Percentiles rank a stretch among this genome's conserved stretches.
Evolutionary conservation across 495 filamentous ascomycete genomes (phyloP).

Genomic region (Penicillium coffeae): DNA sequence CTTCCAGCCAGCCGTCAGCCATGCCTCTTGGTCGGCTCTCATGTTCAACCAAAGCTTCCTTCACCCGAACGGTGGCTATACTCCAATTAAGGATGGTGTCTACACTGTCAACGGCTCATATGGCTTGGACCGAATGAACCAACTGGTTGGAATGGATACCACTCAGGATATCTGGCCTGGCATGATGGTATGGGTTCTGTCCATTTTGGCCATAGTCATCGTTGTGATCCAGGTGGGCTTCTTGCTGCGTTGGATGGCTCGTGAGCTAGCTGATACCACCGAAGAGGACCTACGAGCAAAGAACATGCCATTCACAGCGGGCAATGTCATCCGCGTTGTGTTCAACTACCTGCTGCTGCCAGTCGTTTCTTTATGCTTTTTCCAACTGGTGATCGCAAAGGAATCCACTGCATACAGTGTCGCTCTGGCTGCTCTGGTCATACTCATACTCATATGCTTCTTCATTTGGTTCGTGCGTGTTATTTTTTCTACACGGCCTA

Average conservation of each 20-base stretch:
- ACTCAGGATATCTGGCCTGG: conserved; percentile 87
- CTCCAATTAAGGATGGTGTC: conserved; percentile 75
- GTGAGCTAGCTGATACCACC: conserved; percentile 61
- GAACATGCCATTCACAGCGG: conserved; percentile 88
- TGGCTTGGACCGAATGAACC: conserved; percentile 73
- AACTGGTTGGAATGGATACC: conserved; percentile 76
- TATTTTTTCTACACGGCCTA: conserved; percentile 75
- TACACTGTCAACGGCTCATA: conserved; percentile 69
- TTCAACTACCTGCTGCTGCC: conserved; percentile 91
- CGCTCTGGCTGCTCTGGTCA: conserved; percentile 66
- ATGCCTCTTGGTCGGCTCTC: conserved; percentile 78
- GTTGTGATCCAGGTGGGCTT: conserved; percentile 77
- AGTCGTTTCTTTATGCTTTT: conserved; percentile 78
- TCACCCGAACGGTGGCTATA: conserved; percentile 56
- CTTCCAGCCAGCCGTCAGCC: conserved; percentile 86
- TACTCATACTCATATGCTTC: conserved; percentile 67
- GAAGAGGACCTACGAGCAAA: conserved; percentile 85
- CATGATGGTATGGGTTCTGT: conserved; percentile 80
- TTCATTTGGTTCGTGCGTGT: conserved; percentile 74
- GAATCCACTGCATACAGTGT: conserved; percentile 65
- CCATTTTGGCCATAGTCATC: conserved; percentile 64
- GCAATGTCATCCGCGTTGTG: conserved; percentile 81
- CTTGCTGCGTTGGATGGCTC: conserved; percentile 66
- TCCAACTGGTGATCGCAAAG: conserved; percentile 77
- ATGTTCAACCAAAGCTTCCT: conserved; percentile 94